A percentile compares a stretch with the other conserved stretches of the same genome.
Evolutionary conservation across 768 basidiomycete genomes (phyloP).

Genomic region (Clitopilus hobsonii): DNA sequence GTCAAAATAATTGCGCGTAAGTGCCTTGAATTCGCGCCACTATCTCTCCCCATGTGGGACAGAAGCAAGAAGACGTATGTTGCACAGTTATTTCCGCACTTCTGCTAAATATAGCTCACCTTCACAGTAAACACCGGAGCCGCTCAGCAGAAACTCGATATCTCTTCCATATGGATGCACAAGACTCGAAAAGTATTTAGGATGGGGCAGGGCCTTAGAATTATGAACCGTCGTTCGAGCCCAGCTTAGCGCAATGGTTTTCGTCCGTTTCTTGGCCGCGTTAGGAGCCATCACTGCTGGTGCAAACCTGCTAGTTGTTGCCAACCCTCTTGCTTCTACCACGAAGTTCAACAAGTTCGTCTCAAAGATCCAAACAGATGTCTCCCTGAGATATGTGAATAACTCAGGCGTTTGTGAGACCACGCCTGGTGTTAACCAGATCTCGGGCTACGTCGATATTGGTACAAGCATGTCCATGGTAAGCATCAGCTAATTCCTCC

Average conservation of each 20-base stretch:
- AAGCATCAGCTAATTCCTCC: constrained; percentile 4
- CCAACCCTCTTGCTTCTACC: not conserved
- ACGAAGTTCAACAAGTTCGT: constrained; percentile 10
- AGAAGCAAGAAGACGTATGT: too few relatives aligned
- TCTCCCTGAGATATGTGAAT: constrained; percentile 41
- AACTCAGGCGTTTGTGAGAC: constrained; percentile 66
- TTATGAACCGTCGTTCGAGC: not conserved
- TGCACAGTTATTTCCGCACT: too few relatives aligned
- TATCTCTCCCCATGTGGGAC: too few relatives aligned
- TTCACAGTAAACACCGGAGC: too few relatives aligned
- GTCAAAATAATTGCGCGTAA: too few relatives aligned
- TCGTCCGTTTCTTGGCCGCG: not conserved
- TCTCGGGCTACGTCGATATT: constrained; percentile 60
- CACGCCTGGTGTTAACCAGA: constrained; percentile 54
- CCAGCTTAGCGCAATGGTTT: not conserved
- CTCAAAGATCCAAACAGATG: constrained; percentile 16
- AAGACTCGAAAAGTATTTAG: too few relatives aligned
- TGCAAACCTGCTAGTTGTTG: not conserved
- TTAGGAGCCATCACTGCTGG: not conserved
- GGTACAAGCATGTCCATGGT: constrained; percentile 58
- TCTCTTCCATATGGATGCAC: too few relatives aligned
- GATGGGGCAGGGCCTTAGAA: too few relatives aligned
- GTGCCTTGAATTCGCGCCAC: too few relatives aligned
- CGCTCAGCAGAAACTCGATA: too few relatives aligned
- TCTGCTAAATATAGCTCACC: too few relatives aligned